Conservation (phyloP, 106 monocot genomes). For the Platanthera guangdongensis region DNA sequence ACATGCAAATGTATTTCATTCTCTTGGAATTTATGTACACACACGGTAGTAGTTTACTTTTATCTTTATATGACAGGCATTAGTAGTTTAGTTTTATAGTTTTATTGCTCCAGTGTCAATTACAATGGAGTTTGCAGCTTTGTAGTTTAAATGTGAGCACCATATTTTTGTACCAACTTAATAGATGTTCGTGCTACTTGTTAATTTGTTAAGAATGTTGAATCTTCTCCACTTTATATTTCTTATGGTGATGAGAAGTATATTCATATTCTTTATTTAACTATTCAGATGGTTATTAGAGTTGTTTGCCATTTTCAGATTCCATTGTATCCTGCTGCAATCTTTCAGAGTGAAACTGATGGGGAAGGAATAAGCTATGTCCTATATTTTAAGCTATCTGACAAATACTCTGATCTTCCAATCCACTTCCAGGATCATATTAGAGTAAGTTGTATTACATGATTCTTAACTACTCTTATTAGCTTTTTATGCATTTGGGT, state of each 20-base stretch:
- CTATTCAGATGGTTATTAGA: background rate
- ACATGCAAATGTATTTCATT: background rate
- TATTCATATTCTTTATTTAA: slow-evolving; percentile 1
- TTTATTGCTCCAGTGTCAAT: background rate
- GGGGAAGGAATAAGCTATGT: slow-evolving; percentile 73
- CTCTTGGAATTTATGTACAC: background rate
- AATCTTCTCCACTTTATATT: background rate
- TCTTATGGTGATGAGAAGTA: background rate
- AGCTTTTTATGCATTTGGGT: background rate
- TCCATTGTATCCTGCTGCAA: slow-evolving; percentile 58
- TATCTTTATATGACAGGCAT: too few species aligned
- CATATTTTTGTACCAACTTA: background rate
- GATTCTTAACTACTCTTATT: background rate
- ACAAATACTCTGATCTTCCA: slow-evolving; percentile 44
- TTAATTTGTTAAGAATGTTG: background rate
- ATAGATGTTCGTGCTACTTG: background rate
- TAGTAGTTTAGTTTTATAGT: background rate
- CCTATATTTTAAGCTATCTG: slow-evolving; percentile 58
- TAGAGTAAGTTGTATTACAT: slow-evolving; percentile 30
- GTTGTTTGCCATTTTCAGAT: slow-evolving; percentile 24
- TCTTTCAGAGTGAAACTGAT: slow-evolving; percentile 60
- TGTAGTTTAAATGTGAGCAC: background rate
- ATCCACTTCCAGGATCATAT: slow-evolving; percentile 51
- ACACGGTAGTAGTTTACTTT: too few species aligned
- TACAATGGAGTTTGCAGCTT: background rate